phyloP scores from a whole-genome alignment of 2,329 filamentous ascomycete genomes.

The Calonectria hawksworthii region DNA sequence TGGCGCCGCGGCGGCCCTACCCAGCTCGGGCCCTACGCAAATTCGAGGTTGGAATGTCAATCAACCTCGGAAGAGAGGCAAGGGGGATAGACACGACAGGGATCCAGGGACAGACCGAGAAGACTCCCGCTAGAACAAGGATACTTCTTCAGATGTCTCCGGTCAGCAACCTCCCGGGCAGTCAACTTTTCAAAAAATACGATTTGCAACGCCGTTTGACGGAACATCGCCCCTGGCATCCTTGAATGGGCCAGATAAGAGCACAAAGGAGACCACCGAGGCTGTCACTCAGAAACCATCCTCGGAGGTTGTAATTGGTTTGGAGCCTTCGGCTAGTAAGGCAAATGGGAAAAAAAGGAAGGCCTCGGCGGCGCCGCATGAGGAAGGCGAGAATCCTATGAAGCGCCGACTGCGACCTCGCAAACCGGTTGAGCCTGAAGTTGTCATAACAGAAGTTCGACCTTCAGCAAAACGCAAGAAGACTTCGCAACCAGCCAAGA shows the following conservation, averaged over 20 bases:
- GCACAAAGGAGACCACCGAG: background rate
- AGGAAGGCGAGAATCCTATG: constrained; percentile 29
- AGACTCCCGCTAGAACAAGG: constrained; percentile 56
- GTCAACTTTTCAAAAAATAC: constrained; percentile 38
- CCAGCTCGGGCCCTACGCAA: constrained; percentile 67
- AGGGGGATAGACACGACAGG: constrained; percentile 51
- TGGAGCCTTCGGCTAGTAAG: background rate
- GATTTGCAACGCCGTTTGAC: constrained; percentile 43
- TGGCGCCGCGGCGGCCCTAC: constrained; percentile 66
- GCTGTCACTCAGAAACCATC: background rate
- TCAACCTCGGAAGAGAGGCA: constrained; percentile 55
- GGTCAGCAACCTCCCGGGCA: constrained; percentile 30
- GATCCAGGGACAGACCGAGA: constrained; percentile 52
- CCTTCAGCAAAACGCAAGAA: constrained; percentile 24
- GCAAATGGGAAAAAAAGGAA: constrained; percentile 12
- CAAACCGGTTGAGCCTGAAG: constrained; percentile 30
- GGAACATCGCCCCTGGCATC: constrained; percentile 30
- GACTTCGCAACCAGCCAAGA: constrained; percentile 19
- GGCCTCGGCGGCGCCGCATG: background rate
- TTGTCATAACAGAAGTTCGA: constrained; percentile 18
- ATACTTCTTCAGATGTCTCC: constrained; percentile 40
- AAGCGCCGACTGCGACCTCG: constrained; percentile 41
- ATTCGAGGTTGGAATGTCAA: constrained; percentile 71
- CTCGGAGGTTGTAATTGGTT: background rate
- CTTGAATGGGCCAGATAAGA: background rate